A percentile compares a stretch with the other conserved stretches of the same genome.
phyloP scores from a whole-genome alignment of 345 rosid species.

The Reutealis trisperma region DNA sequence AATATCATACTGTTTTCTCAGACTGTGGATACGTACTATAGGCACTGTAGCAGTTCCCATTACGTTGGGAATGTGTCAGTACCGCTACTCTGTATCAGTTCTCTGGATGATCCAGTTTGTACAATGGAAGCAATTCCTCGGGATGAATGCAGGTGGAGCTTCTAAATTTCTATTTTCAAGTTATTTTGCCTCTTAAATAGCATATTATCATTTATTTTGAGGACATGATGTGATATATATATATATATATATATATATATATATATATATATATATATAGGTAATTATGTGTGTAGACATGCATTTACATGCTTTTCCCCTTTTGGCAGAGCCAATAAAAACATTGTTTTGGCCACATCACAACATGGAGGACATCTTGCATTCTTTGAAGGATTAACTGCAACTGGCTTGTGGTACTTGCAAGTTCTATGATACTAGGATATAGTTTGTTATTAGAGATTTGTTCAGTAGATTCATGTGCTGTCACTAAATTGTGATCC shows the following conservation, averaged over 20 bases:
- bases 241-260: background rate
- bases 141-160: slow-evolving; percentile 89
- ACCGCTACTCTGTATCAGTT: slow-evolving; percentile 83
- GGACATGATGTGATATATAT: slow-evolving; percentile 13
- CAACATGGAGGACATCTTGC: slow-evolving; percentile 91
- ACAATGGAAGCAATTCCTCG: slow-evolving; percentile 92
- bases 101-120: slow-evolving; percentile 91
- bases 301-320: background rate
- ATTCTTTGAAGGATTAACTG: slow-evolving; percentile 82
- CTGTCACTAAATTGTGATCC: background rate
- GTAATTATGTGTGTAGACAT: slow-evolving; percentile 2
- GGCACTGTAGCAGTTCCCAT: slow-evolving; percentile 72
- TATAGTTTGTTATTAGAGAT: background rate
- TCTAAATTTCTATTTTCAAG: background rate
- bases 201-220: slow-evolving; percentile 12
- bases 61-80: slow-evolving; percentile 66
- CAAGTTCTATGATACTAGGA: slow-evolving; percentile 9
- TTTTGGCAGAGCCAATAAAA: slow-evolving; percentile 63
- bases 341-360: slow-evolving; percentile 70
- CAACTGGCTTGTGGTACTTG: slow-evolving; percentile 60
- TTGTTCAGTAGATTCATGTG: background rate
- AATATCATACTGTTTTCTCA: slow-evolving; percentile 35
- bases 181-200: background rate
- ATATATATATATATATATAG: too few relatives aligned
- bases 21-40: slow-evolving; percentile 87